Conservation (phyloP, 345 rosid species). For the Gossypium stocksii region DNA sequence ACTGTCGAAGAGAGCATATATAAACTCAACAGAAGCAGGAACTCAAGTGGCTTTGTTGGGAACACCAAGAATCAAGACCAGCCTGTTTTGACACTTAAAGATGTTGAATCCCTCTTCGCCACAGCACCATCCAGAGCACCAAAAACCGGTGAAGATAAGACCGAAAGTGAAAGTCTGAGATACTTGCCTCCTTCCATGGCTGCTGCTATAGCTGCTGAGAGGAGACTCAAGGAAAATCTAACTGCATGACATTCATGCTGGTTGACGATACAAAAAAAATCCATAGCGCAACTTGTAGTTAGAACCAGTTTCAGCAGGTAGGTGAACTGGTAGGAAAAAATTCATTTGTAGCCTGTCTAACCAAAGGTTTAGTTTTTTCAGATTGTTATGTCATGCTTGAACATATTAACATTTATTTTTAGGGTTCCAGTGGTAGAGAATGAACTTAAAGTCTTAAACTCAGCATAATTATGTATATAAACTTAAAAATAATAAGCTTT, state of each 20-base stretch:
- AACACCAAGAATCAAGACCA: conserved; percentile 89
- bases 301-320: not conserved
- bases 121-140: conserved; percentile 11
- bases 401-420: not conserved
- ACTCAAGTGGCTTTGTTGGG: conserved; percentile 53
- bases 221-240: conserved; percentile 46
- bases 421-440: not conserved
- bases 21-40: conserved; percentile 79
- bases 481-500: not conserved
- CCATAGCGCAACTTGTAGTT: not conserved
- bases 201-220: conserved; percentile 89
- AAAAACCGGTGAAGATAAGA: conserved; percentile 34
- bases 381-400: not conserved
- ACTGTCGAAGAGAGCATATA: conserved; percentile 94
- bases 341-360: conserved; percentile 3
- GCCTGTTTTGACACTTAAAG: conserved; percentile 67
- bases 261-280: not conserved
- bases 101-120: conserved; percentile 72
- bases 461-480: not conserved
- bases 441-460: not conserved
- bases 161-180: conserved; percentile 43
- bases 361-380: not conserved
- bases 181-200: conserved; percentile 74
- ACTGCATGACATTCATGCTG: not conserved
- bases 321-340: not conserved